phyloP scores from a whole-genome alignment of 1,284 basidiomycete species.

The Boletellus dicymbophilus region DNA sequence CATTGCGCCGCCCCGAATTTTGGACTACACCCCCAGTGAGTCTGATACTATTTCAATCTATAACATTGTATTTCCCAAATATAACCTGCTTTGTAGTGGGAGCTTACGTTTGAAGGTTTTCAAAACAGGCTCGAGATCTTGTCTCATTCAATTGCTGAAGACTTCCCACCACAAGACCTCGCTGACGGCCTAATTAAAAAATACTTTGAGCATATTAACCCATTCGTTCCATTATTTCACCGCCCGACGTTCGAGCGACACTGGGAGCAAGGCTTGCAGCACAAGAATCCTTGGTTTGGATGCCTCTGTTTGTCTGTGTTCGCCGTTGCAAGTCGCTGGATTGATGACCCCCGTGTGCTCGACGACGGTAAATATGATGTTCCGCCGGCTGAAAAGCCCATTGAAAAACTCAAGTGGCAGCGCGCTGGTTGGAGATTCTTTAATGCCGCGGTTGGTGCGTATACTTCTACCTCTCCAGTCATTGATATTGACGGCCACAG shows the following conservation, averaged over 20 bases:
- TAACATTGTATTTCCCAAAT: not conserved
- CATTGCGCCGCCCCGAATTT: conserved; percentile 33
- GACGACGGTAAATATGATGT: conserved; percentile 33
- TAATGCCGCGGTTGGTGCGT: conserved; percentile 49
- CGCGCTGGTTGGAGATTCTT: conserved; percentile 73
- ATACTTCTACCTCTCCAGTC: not conserved
- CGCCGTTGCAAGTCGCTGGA: conserved; percentile 72
- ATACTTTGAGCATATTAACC: conserved; percentile 66
- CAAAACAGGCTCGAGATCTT: conserved; percentile 37
- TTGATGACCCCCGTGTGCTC: conserved; percentile 65
- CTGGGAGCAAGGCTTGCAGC: conserved; percentile 54
- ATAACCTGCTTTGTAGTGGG: conserved; percentile 48
- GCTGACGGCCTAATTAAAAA: conserved; percentile 56
- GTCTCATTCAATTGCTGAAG: conserved; percentile 40
- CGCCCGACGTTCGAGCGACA: conserved; percentile 65
- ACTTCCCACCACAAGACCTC: conserved; percentile 62
- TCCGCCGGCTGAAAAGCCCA: conserved; percentile 18
- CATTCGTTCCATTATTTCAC: conserved; percentile 66
- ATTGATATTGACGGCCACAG: conserved; percentile 28
- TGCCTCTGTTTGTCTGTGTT: conserved; percentile 61
- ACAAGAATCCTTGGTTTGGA: conserved; percentile 58
- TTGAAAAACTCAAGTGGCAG: conserved; percentile 42
- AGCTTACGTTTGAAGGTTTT: conserved; percentile 53
- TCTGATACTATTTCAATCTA: not conserved
- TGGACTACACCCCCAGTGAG: conserved; percentile 39